Conservation (phyloP, 257 asterid species). For the Nicotiana undulata region DNA sequence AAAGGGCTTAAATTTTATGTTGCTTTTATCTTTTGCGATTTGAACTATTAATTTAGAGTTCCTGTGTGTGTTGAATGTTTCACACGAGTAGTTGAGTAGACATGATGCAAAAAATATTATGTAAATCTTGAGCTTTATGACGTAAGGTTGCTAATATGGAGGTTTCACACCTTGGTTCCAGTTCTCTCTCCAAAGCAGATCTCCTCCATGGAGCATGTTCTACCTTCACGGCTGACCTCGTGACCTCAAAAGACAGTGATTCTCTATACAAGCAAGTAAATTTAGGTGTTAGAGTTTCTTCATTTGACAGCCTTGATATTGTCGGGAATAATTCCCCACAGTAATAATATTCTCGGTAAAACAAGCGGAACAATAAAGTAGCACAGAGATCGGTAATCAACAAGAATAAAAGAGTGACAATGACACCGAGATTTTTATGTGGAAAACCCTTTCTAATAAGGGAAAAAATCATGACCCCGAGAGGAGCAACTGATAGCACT, state of each 20-base stretch:
- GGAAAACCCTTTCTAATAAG: no score
- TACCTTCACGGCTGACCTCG: conserved; percentile 68
- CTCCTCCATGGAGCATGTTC: conserved; percentile 68
- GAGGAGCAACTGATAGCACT: no score
- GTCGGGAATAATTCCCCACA: no score
- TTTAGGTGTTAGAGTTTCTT: conserved; percentile 66
- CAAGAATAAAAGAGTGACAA: no score
- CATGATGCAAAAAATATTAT: neutral
- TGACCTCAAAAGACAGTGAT: conserved; percentile 35
- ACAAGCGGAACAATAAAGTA: no score
- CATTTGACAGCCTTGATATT: conserved; percentile 39
- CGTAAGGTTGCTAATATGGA: neutral
- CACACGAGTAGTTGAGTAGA: neutral
- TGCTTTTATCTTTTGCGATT: neutral
- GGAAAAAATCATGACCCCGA: no score
- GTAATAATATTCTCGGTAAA: no score
- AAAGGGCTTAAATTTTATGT: neutral
- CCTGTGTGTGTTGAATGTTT: neutral
- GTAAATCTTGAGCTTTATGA: neutral
- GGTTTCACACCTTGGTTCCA: conserved; percentile 25
- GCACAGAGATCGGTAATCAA: no score
- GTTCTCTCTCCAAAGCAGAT: conserved; percentile 77
- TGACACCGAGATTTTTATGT: no score
- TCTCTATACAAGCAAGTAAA: conserved; percentile 38
- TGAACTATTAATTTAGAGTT: neutral